Percentiles rank a stretch among this genome's conserved stretches.
These are phyloP conservation scores for Pleurostoma richardsiae DNA, from an alignment of 2,329 filamentous ascomycete species.

Conservation along the genomic window DNA sequence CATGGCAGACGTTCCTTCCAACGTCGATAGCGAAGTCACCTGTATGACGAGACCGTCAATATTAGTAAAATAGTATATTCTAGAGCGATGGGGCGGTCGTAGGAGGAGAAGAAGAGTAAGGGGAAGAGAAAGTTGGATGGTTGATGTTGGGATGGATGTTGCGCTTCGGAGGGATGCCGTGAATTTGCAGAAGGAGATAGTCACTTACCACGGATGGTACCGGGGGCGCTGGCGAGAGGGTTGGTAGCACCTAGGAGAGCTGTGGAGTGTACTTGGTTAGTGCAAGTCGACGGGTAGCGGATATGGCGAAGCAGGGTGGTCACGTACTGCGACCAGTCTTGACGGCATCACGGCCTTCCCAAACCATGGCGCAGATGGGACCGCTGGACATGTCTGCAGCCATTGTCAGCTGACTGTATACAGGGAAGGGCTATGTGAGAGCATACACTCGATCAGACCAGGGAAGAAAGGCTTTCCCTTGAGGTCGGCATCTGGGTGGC, in stretches of 20 bases:
- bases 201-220: conserved; percentile 81
- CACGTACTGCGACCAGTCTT: conserved; percentile 89
- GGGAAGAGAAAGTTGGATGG: too few species aligned
- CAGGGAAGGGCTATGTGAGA: not conserved
- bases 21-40: conserved; percentile 69
- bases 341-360: conserved; percentile 97
- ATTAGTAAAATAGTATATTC: too few species aligned
- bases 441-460: conserved; percentile 84
- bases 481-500: conserved; percentile 69
- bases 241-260: conserved; percentile 98
- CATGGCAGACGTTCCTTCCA: conserved; percentile 74
- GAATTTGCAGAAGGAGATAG: too few species aligned
- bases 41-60: too few species aligned
- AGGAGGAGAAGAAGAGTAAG: too few species aligned
- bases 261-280: conserved; percentile 20
- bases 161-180: too few species aligned
- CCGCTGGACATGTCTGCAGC: conserved; percentile 86
- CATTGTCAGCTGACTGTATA: conserved; percentile 9
- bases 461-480: conserved; percentile 94
- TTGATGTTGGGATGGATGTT: too few species aligned
- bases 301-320: not conserved
- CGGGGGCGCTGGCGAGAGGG: conserved; percentile 87
- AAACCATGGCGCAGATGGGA: conserved; percentile 98
- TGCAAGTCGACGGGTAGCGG: conserved; percentile 9
- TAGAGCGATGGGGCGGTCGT: too few species aligned